Percentiles rank a stretch among this genome's conserved stretches.
Evolutionary conservation across 129 eudicot genomes (phyloP).

Genomic region (Ambrosia trifida): DNA sequence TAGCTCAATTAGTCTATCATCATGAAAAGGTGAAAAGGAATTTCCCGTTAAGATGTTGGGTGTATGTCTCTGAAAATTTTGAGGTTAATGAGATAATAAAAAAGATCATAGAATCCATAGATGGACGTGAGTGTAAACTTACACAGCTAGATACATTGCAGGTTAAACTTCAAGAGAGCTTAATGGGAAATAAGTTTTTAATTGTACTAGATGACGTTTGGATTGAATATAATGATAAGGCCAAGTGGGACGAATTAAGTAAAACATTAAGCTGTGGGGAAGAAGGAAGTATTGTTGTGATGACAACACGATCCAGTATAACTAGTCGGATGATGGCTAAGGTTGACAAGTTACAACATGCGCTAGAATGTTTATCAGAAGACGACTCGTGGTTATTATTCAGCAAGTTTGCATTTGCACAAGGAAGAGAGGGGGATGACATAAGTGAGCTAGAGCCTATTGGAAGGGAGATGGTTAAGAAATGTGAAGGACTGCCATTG

Average conservation of each 20-base stretch:
- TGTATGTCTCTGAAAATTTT: no score
- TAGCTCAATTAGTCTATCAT: no score
- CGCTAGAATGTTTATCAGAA: slow-evolving; percentile 23
- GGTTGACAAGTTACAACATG: background rate
- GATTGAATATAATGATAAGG: slow-evolving; percentile 19
- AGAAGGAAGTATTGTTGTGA: slow-evolving; percentile 25
- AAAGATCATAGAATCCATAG: no score
- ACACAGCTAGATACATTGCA: background rate
- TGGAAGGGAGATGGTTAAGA: slow-evolving; percentile 4
- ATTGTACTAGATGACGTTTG: slow-evolving; percentile 22
- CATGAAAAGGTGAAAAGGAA: no score
- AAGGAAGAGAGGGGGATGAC: slow-evolving; percentile 1
- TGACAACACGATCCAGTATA: slow-evolving; percentile 23
- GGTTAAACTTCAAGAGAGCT: background rate
- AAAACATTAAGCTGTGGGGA: slow-evolving; percentile 28
- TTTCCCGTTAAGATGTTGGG: no score
- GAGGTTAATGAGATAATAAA: no score
- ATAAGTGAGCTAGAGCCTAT: slow-evolving; percentile 23
- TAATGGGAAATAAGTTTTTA: slow-evolving; percentile 19
- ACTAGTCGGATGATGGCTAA: slow-evolving; percentile 24
- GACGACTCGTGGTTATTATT: slow-evolving; percentile 31
- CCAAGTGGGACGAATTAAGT: slow-evolving; percentile 24
- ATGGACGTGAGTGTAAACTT: background rate
- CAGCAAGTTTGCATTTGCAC: slow-evolving; percentile 26
- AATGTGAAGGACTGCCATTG: slow-evolving; percentile 17